phyloP scores from a whole-genome alignment of 2,329 filamentous ascomycete species.

The Daldinia sp. region DNA sequence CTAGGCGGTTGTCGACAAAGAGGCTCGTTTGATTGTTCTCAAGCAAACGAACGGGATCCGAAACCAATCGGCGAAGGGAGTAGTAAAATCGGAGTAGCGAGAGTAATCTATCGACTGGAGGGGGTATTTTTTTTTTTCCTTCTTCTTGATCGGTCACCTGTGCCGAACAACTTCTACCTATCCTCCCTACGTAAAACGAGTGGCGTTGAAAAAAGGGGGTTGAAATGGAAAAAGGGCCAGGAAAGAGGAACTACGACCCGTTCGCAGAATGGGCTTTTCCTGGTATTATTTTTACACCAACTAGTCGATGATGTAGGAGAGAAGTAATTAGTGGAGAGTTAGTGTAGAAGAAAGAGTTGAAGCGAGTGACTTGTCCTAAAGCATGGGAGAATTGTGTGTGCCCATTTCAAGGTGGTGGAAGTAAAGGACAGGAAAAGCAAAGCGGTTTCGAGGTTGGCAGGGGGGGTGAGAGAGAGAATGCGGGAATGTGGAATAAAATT shows the following conservation, averaged over 20 bases:
- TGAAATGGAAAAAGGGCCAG: slow-evolving; percentile 31
- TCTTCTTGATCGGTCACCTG: slow-evolving; percentile 34
- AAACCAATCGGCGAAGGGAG: slow-evolving; percentile 24
- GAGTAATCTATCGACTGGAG: slow-evolving; percentile 18
- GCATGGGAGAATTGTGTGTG: slow-evolving; percentile 11
- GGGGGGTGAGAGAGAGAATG: not conserved
- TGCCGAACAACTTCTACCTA: slow-evolving; percentile 29
- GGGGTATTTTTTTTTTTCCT: slow-evolving; percentile 9
- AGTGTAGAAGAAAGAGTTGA: slow-evolving; percentile 5
- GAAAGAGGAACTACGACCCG: slow-evolving; percentile 30
- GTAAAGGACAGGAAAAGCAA: slow-evolving; percentile 4
- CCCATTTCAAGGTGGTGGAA: slow-evolving; percentile 4
- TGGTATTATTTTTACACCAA: slow-evolving; percentile 22
- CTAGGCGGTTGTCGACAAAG: slow-evolving; percentile 35
- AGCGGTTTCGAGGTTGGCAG: slow-evolving; percentile 5
- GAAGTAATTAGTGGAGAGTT: slow-evolving; percentile 17
- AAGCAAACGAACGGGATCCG: slow-evolving; percentile 21
- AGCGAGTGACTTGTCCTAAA: slow-evolving; percentile 13
- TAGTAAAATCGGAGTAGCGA: slow-evolving; percentile 36
- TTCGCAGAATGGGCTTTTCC: slow-evolving; percentile 42
- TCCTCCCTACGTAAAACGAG: slow-evolving; percentile 33
- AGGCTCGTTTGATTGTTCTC: slow-evolving; percentile 20
- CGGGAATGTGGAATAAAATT: slow-evolving; percentile 8
- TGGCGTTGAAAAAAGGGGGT: slow-evolving; percentile 36
- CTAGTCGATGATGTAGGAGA: slow-evolving; percentile 32